Conservation (phyloP, 1,284 basidiomycete species). For the Baeospora myosura region DNA sequence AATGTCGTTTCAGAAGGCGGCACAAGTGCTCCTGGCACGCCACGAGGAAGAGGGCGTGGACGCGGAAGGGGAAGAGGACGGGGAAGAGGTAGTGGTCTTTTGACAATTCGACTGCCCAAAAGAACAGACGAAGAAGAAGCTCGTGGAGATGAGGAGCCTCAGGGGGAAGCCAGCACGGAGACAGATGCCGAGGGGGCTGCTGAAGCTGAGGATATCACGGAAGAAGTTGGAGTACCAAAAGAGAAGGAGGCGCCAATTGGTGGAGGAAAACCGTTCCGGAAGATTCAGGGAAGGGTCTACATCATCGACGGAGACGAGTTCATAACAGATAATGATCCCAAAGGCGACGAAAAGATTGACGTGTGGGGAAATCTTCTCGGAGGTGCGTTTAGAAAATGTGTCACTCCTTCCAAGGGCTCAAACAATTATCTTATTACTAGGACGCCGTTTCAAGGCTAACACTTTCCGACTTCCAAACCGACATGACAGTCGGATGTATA, state of each 20-base stretch:
- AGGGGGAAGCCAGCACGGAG: too few relatives aligned
- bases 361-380: constrained; percentile 76
- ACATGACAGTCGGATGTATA: constrained; percentile 80
- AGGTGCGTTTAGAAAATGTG: constrained; percentile 64
- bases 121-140: constrained; percentile 40
- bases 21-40: constrained; percentile 19
- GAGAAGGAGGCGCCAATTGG: constrained; percentile 41
- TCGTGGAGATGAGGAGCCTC: constrained; percentile 25
- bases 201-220: constrained; percentile 32
- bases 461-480: constrained; percentile 82
- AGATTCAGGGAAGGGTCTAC: constrained; percentile 71
- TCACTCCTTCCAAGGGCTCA: constrained; percentile 5
- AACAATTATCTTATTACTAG: constrained; percentile 34
- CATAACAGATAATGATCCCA: constrained; percentile 74
- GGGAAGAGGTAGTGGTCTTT: constrained; percentile 27
- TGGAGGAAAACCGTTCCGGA: constrained; percentile 62
- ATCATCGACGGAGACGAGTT: constrained; percentile 86
- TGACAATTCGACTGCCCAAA: constrained; percentile 40
- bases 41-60: constrained; percentile 31
- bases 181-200: constrained; percentile 37
- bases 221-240: constrained; percentile 43
- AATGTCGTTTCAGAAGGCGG: neutral
- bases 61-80: constrained; percentile 31
- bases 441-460: constrained; percentile 80
- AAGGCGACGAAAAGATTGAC: constrained; percentile 91